A percentile compares a stretch with the other conserved stretches of the same genome.
These are phyloP conservation scores for Galerina sulciceps DNA, from an alignment of 768 basidiomycete genomes.

Conservation along the genomic window DNA sequence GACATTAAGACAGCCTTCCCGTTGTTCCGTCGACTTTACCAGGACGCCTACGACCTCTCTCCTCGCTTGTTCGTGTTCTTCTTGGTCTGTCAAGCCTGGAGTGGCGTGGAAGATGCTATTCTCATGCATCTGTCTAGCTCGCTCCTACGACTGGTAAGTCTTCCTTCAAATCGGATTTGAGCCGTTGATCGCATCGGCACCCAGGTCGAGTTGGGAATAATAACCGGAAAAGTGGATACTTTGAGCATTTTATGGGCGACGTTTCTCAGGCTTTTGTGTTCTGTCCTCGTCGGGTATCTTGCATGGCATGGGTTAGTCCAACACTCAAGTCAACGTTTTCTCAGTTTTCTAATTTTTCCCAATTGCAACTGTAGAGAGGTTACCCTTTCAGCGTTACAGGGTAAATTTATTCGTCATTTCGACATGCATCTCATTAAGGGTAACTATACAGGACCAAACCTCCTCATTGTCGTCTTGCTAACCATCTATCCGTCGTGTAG, in stretches of 20 bases:
- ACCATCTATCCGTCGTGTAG: too few relatives aligned
- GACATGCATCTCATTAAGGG: too few relatives aligned
- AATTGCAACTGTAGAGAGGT: too few relatives aligned
- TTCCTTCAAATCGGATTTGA: too few relatives aligned
- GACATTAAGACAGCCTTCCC: not conserved
- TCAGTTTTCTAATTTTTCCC: too few relatives aligned
- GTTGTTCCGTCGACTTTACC: conserved; percentile 22
- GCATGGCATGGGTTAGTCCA: not conserved
- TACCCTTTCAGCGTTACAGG: too few relatives aligned
- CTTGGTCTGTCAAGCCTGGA: not conserved
- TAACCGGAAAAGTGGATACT: not conserved
- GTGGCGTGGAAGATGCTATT: conserved; percentile 1
- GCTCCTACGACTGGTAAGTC: not conserved
- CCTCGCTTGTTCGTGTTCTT: conserved; percentile 8
- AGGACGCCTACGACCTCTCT: conserved; percentile 26
- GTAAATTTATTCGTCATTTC: too few relatives aligned
- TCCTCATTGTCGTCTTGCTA: too few relatives aligned
- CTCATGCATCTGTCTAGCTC: conserved; percentile 5
- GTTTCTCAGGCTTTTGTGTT: not conserved
- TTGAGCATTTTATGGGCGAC: not conserved
- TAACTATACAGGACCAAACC: too few relatives aligned
- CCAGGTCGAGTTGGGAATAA: not conserved
- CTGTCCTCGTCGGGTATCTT: not conserved
- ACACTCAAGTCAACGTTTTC: too few relatives aligned
- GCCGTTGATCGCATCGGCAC: not conserved